phyloP scores from a whole-genome alignment of 345 rosid genomes.

The Iberis pinnata region DNA sequence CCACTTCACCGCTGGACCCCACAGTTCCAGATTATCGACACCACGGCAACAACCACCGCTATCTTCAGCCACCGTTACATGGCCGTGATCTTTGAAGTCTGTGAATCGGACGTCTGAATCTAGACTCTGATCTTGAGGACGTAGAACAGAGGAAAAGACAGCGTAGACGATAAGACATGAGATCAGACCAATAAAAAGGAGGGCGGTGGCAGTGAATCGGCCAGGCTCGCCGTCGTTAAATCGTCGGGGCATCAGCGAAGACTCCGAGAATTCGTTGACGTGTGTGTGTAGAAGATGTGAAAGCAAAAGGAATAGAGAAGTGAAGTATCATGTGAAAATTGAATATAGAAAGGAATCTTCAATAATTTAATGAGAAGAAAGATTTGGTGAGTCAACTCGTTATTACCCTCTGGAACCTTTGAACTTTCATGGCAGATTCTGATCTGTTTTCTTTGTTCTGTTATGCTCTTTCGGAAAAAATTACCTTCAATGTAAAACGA shows the following conservation, averaged over 20 bases:
- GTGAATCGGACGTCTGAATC: conserved; percentile 14
- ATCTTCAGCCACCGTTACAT: conserved; percentile 6
- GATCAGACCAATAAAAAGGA: conserved; percentile 47
- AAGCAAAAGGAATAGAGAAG: conserved; percentile 14
- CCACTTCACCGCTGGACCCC: conserved; percentile 99
- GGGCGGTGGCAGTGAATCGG: conserved; percentile 47
- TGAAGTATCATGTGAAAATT: conserved; percentile 21
- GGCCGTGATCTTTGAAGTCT: conserved; percentile 16
- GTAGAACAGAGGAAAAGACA: conserved; percentile 44
- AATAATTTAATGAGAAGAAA: conserved; percentile 13
- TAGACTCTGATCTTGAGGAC: conserved; percentile 26
- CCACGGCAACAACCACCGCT: conserved; percentile 68
- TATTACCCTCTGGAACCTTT: conserved; percentile 22
- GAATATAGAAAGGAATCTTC: conserved; percentile 11
- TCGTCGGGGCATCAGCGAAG: conserved; percentile 55
- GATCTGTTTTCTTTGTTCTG: conserved; percentile 8
- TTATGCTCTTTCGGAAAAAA: neutral
- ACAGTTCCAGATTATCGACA: conserved; percentile 73
- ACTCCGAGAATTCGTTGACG: conserved; percentile 19
- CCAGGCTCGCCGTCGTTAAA: conserved; percentile 48
- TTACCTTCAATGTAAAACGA: conserved; percentile 3
- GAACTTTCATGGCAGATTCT: conserved; percentile 26
- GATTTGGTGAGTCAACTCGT: conserved; percentile 31
- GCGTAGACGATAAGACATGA: conserved; percentile 63
- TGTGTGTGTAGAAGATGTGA: conserved; percentile 15